phyloP scores from a whole-genome alignment of 257 asterid species.

The Parsonsia alboflavescens region DNA sequence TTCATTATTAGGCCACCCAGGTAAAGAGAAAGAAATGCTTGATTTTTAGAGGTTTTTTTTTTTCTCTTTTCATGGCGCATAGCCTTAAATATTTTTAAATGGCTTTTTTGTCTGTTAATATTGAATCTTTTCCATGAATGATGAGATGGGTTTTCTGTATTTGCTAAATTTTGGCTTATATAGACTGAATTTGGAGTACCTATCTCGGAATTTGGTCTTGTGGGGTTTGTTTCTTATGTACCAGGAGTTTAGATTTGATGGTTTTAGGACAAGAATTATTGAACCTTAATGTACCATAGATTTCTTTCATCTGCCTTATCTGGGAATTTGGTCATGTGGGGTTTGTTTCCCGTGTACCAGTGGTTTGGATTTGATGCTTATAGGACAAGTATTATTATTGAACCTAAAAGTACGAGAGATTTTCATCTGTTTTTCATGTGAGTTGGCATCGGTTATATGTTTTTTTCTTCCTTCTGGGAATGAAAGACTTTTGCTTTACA shows the following conservation, averaged over 20 bases:
- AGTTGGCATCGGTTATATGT: not conserved
- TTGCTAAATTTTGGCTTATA: slow-evolving; percentile 5
- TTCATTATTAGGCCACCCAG: slow-evolving; percentile 97
- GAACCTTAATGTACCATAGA: not conserved
- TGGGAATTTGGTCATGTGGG: slow-evolving; percentile 6
- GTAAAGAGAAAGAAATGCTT: slow-evolving; percentile 25
- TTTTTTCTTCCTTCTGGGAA: not conserved
- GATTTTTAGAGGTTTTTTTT: not conserved
- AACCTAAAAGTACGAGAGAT: not conserved
- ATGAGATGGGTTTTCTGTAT: slow-evolving; percentile 18
- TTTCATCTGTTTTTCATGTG: not conserved
- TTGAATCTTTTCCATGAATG: slow-evolving; percentile 29
- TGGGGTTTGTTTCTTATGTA: not conserved
- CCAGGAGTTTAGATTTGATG: slow-evolving; percentile 11
- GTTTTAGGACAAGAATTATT: not conserved
- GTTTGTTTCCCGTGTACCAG: not conserved
- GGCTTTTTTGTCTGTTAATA: slow-evolving; percentile 16
- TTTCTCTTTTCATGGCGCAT: not conserved
- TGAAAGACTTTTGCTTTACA: not conserved
- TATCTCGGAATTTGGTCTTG: slow-evolving; percentile 2
- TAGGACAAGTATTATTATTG: not conserved
- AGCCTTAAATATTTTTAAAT: slow-evolving; percentile 2
- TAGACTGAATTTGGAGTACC: not conserved
- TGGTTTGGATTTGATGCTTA: slow-evolving; percentile 14
- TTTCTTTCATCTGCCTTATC: not conserved